Evolutionary conservation across 225 moss, liverwort and hornwort species (phyloP).

Genomic region (Pleurozium schreberi): DNA sequence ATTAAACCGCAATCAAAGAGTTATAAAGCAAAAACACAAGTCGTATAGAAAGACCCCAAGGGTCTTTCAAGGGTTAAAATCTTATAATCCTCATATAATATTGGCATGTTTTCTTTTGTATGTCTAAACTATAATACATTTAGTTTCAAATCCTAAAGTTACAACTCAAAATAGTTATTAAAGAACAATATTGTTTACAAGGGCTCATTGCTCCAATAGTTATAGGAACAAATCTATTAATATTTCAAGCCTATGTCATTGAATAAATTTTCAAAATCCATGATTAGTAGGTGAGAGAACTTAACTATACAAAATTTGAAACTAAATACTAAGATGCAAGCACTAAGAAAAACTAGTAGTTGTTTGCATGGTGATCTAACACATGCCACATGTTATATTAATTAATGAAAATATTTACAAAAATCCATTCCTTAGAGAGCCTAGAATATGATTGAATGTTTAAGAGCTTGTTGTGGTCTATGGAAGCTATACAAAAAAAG

Average conservation of each 20-base stretch:
- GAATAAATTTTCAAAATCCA: not conserved
- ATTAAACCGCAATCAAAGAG: too few relatives aligned
- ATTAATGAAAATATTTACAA: not conserved
- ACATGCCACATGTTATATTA: not conserved
- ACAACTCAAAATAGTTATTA: not conserved
- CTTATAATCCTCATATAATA: not conserved
- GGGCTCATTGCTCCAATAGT: rapidly evolving
- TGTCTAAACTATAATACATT: too few relatives aligned
- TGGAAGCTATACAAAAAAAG: not conserved
- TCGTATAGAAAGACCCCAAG: too few relatives aligned
- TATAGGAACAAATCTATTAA: not conserved
- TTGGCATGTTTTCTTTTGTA: not conserved
- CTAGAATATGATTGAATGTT: rapidly evolving
- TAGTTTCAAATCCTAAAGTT: not conserved
- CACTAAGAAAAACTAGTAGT: rapidly evolving
- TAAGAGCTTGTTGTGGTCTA: rapidly evolving
- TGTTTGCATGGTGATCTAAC: not conserved
- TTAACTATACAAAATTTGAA: not conserved
- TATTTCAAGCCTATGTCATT: not conserved
- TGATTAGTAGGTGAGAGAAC: not conserved
- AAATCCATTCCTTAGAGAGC: rapidly evolving
- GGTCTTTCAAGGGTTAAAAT: not conserved
- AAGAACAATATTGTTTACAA: not conserved
- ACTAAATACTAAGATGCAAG: not conserved
- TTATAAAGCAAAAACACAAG: too few relatives aligned